Base-by-base conservation (phyloP, 163 green algal species). In the Smithsoniella earleae region DNA sequence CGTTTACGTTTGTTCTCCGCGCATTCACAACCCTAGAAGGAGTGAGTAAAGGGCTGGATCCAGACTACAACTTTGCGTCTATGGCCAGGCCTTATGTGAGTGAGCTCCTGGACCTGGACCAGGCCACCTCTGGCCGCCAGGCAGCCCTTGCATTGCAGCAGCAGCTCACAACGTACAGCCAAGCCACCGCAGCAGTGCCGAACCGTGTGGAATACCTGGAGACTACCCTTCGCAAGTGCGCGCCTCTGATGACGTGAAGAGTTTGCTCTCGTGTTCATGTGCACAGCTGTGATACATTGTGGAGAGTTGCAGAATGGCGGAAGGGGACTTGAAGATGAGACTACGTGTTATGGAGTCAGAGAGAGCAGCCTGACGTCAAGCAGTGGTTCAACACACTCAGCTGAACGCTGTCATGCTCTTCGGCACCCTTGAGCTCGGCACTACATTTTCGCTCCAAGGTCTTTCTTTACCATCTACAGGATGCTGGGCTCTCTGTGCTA, bases 321-420 rank as follows among this genome's bases (percentile, higher is more conserved):
- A 46, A 0, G 84, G 83, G 0, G 81, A 87, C 64, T 40, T 85
- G 34, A 87, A 86, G 78, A 77, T 86, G 37, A 58, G 83, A 44
- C 81, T 89, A 33, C 78, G 88, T 2, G 89, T 88, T 30, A 79
- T 95, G 43, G 89, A 94, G 62, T 79, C 82, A 6, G 87, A 95
- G 77, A 82, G 89, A 3, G 84, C 89, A 27, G 82, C 80, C 30
- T 73, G 87, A 16, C 69, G 84, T 3, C 1, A 65, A 30, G 75
- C 66, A 5, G 76, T 91, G 0, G 38, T 90, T 76, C 89, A 96
- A 80, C 33, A 83, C 6, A 84, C 86, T 2, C 95, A 89, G 2
- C 66, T 94, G 1, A 80, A 90, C 73, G 75, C 76, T 3, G 77
- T 95, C 5, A 81, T 73, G 20, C 74, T 66, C 22, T 77, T 89